Conservation (phyloP, 306 rosid genomes). For the Parietaria judaica region DNA sequence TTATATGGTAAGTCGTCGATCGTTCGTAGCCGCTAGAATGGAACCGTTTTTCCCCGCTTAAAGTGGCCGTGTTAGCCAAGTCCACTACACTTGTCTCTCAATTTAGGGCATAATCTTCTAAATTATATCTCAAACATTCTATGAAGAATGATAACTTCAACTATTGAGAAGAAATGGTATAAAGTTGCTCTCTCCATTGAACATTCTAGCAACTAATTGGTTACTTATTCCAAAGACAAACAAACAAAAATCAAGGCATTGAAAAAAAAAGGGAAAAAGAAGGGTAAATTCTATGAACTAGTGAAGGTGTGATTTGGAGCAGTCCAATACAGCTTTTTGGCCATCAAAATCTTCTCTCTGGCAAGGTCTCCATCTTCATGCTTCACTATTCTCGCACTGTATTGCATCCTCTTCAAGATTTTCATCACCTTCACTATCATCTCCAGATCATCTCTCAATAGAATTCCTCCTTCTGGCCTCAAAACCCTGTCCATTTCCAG, state of each 20-base stretch:
- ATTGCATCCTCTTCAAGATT: constrained; percentile 57
- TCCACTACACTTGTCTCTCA: too few relatives aligned
- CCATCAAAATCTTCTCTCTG: constrained; percentile 60
- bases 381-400: constrained; percentile 54
- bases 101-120: too few relatives aligned
- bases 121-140: too few relatives aligned
- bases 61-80: too few relatives aligned
- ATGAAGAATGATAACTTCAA: too few relatives aligned
- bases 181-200: too few relatives aligned
- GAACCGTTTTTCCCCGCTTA: too few relatives aligned
- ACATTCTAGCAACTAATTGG: too few relatives aligned
- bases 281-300: background rate
- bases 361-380: constrained; percentile 68
- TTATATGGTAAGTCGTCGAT: too few relatives aligned
- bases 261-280: constrained; percentile 3
- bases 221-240: too few relatives aligned
- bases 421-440: constrained; percentile 47
- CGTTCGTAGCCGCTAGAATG: too few relatives aligned
- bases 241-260: background rate
- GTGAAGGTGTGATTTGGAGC: constrained; percentile 30
- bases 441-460: constrained; percentile 79
- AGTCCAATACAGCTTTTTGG: constrained; percentile 69
- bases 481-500: constrained; percentile 85
- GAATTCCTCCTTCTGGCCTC: constrained; percentile 64
- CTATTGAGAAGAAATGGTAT: too few relatives aligned